These are phyloP conservation scores for Flaveria floridana DNA, from an alignment of 140 eudicot genomes.

Conservation along the genomic window DNA sequence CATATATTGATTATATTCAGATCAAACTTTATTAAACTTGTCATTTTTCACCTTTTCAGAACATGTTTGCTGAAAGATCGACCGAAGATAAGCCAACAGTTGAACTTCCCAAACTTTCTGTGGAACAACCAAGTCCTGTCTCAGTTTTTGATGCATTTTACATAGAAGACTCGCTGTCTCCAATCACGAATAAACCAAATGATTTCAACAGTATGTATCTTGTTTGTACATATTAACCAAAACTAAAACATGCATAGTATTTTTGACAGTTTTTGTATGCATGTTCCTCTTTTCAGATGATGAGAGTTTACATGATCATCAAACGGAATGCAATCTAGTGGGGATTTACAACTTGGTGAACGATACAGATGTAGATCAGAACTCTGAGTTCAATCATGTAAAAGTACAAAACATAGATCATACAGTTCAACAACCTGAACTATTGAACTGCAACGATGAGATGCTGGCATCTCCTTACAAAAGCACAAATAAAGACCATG, in stretches of 20 bases:
- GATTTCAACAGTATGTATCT: constrained; percentile 46
- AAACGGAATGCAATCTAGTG: constrained; percentile 35
- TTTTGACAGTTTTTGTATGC: background rate
- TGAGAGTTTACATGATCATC: constrained; percentile 35
- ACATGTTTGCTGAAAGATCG: constrained; percentile 32
- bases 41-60: constrained; percentile 39
- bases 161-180: constrained; percentile 80
- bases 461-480: constrained; percentile 24
- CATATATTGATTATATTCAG: background rate
- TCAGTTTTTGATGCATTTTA: constrained; percentile 83
- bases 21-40: constrained; percentile 23
- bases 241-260: background rate
- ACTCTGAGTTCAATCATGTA: constrained; percentile 25
- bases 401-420: constrained; percentile 32
- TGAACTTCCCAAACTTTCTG: constrained; percentile 39
- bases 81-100: constrained; percentile 41
- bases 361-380: constrained; percentile 30
- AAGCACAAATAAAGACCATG: constrained; percentile 44
- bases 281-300: constrained; percentile 34
- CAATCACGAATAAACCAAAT: constrained; percentile 59
- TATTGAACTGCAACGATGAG: constrained; percentile 25
- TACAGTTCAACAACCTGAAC: constrained; percentile 39
- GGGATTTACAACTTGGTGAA: constrained; percentile 26
- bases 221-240: background rate
- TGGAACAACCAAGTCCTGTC: constrained; percentile 86